Base-by-base conservation (phyloP, 192 early-diverging fungal genomes). In the Coemansia sp. region DNA sequence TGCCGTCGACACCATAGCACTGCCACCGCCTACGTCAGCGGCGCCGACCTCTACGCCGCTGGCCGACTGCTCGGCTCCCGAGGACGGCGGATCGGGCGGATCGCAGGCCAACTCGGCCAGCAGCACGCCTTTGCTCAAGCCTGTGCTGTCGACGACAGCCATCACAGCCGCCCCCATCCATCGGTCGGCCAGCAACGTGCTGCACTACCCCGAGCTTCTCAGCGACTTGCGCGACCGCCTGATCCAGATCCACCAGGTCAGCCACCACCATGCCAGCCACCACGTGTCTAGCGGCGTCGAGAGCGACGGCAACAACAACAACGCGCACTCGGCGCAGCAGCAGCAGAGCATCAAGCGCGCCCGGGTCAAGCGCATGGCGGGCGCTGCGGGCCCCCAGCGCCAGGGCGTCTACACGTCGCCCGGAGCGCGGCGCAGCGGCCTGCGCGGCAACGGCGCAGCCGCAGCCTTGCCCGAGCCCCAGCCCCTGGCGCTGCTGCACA, bases 201-300 rank as follows among this genome's bases (percentile, higher is more conserved):
- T 82, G 41, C 80, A 82, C 65, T 82, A 82, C 58, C 80, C 80
- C 1, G 80, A 82, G 74, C 70, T 82, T 11, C 74, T 82, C 31
- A 82, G 74, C 64, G 80, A 82, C 46, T 64, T 82, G 62, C 74
- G 80, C 58, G 80, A 82, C 68, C 59, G 64, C 51, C 80, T 82
- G 67, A 71, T 76, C 47, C 73, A 72, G 78, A 59, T 72, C 54
- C 73, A 81, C 45, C 78, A 81, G 73, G 39, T 67, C 20, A 59
- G 57, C 49, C 43, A 40, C 19, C 47, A 64, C n/a, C 51, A 54
- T 17, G 53, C 58, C 19, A 41, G 35, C 61, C 42, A 64, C 15
- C 69, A 74, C 62, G 64, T 57, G 22, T 69, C 67, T 2, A 76
- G 78, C 59, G 73, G 78, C 69, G 73, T 65, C 35, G 78, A 81